Evolutionary conservation across 257 asterid genomes (phyloP).

Genomic region (Capsicum rhomboideum): DNA sequence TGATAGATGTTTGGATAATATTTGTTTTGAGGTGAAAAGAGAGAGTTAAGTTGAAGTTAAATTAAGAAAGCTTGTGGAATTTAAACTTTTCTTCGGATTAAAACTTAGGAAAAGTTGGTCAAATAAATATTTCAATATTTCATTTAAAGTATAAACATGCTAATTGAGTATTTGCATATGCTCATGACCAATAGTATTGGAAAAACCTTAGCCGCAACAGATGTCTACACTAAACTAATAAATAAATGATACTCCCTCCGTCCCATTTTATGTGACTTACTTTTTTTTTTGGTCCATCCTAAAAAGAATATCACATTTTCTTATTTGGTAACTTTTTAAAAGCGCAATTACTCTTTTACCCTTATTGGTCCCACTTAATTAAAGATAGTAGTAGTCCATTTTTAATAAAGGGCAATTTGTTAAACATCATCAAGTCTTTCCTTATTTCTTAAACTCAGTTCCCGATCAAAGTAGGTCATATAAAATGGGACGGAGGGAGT

Average conservation of each 20-base stretch:
- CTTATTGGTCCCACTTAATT: too few species aligned
- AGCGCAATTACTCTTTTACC: too few species aligned
- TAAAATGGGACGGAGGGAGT: too few species aligned
- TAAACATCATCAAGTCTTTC: too few species aligned
- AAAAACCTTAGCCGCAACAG: not conserved
- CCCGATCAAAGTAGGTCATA: too few species aligned
- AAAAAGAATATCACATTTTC: too few species aligned
- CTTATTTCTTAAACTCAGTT: too few species aligned
- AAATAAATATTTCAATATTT: not conserved
- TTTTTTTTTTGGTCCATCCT: too few species aligned
- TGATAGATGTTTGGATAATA: not conserved
- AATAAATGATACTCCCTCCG: not conserved
- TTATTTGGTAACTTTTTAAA: too few species aligned
- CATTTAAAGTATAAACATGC: not conserved
- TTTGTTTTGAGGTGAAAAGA: not conserved
- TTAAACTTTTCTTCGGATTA: not conserved
- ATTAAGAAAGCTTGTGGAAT: not conserved
- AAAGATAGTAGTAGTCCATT: too few species aligned
- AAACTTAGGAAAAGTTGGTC: not conserved
- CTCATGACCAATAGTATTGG: not conserved
- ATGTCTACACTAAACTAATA: not conserved
- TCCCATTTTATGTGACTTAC: too few species aligned
- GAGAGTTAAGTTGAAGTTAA: not conserved
- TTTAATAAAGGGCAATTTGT: too few species aligned
- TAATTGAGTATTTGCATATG: not conserved